These are phyloP conservation scores for Rhizopus microsporus DNA, from an alignment of 371 early-diverging fungal species.

Conservation along the genomic window DNA sequence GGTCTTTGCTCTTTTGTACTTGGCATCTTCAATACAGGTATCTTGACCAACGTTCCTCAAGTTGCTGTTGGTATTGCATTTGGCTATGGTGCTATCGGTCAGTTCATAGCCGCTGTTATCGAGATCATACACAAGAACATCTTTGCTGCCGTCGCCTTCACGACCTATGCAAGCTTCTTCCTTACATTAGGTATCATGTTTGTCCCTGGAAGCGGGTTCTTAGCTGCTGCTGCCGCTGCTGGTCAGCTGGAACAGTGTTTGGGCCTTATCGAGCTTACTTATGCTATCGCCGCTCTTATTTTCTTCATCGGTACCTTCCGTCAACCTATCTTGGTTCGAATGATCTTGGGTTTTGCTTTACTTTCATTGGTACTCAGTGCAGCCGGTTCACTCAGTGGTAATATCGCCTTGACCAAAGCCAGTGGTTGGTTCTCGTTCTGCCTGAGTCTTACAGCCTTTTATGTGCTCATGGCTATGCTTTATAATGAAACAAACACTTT, in stretches of 20 bases:
- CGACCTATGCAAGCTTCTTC: conserved; percentile 37
- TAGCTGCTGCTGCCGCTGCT: conserved; percentile 17
- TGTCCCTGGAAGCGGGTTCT: conserved; percentile 21
- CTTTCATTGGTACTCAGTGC: conserved; percentile 29
- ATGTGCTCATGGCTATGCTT: conserved; percentile 23
- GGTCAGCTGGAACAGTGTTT: conserved; percentile 20
- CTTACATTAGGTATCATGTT: conserved; percentile 41
- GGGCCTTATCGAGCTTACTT: conserved; percentile 26
- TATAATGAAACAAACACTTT: conserved; percentile 25
- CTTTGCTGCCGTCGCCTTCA: conserved; percentile 26
- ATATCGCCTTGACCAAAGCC: conserved; percentile 15
- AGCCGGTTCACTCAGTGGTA: conserved; percentile 23
- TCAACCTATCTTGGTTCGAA: conserved; percentile 27
- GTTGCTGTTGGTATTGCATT: conserved; percentile 31
- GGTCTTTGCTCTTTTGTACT: conserved; percentile 32
- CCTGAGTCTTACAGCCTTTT: conserved; percentile 29
- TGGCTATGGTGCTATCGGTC: conserved; percentile 32
- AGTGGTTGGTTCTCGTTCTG: conserved; percentile 36
- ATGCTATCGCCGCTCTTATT: conserved; percentile 27
- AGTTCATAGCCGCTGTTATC: conserved; percentile 24
- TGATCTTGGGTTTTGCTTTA: conserved; percentile 28
- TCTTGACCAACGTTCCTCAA: conserved; percentile 25
- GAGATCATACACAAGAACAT: conserved; percentile 30
- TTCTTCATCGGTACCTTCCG: conserved; percentile 36
- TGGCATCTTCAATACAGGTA: conserved; percentile 33